Percentiles rank a stretch among this genome's conserved stretches.
Evolutionary conservation across 2,329 filamentous ascomycete species (phyloP).

Genomic region (Verticillium zaregamsianum): DNA sequence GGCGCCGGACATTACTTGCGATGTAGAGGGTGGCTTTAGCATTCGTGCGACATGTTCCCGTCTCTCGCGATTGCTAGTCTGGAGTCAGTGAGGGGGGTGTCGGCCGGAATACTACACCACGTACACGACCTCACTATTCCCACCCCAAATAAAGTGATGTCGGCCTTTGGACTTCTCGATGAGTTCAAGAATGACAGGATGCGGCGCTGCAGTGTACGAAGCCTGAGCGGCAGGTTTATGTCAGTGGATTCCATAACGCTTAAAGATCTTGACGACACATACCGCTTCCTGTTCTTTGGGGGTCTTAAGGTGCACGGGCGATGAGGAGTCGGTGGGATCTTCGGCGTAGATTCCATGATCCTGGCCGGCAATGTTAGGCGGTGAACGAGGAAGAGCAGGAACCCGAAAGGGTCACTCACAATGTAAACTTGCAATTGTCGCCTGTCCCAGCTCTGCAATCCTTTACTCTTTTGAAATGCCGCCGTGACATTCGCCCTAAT

Average conservation of each 20-base stretch:
- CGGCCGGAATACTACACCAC: too few relatives aligned
- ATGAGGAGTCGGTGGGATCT: background rate
- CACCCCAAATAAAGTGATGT: conserved; percentile 7
- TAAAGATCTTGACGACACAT: background rate
- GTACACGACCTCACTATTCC: conserved; percentile 6
- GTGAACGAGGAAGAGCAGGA: background rate
- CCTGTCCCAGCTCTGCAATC: conserved; percentile 3
- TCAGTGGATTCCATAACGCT: background rate
- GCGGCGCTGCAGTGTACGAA: conserved; percentile 6
- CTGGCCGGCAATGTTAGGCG: background rate
- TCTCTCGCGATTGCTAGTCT: background rate
- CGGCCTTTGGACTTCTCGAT: background rate
- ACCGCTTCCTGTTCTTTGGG: conserved; percentile 8
- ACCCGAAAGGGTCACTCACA: background rate
- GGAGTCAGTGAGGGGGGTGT: background rate
- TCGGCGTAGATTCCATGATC: conserved; percentile 1
- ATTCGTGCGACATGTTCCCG: conserved; percentile 1
- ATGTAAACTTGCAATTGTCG: conserved; percentile 4
- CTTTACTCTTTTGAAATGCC: background rate
- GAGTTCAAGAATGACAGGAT: conserved; percentile 2
- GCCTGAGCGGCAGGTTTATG: background rate
- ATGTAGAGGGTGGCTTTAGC: conserved; percentile 1
- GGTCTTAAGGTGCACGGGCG: background rate
- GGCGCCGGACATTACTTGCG: conserved; percentile 3
- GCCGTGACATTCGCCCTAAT: background rate